phyloP scores from a whole-genome alignment of 75 land plant species.

The Isoetes taiwanensis region DNA sequence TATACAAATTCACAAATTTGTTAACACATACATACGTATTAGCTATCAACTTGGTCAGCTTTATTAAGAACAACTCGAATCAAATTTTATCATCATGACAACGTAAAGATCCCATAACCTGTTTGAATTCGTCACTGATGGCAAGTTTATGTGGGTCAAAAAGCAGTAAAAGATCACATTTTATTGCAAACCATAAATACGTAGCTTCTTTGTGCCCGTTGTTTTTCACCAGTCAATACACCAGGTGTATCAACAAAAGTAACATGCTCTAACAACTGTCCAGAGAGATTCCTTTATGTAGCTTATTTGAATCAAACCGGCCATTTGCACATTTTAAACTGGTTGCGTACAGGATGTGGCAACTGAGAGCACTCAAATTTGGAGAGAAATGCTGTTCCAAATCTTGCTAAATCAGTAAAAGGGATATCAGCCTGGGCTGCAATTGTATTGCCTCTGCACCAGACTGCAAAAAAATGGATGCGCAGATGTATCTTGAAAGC shows the following conservation, averaged over 20 bases:
- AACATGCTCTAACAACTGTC: conserved; percentile 78
- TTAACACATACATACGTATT: conserved; percentile 39
- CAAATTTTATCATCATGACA: conserved; percentile 92
- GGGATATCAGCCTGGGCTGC: conserved; percentile 98
- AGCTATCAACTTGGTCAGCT: conserved; percentile 95
- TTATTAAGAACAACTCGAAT: conserved; percentile 80
- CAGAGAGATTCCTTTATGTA: too few relatives aligned
- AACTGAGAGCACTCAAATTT: conserved; percentile 94
- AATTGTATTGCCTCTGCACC: conserved; percentile 90
- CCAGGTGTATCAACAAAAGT: conserved; percentile 97
- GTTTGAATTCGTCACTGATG: conserved; percentile 94
- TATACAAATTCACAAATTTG: background rate
- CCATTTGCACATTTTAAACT: too few relatives aligned
- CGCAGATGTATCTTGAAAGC: too few relatives aligned
- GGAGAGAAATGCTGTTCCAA: conserved; percentile 84
- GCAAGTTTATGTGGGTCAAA: conserved; percentile 98
- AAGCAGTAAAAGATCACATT: conserved; percentile 80
- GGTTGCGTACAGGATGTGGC: conserved; percentile 78
- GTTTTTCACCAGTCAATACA: conserved; percentile 94
- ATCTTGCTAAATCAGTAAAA: conserved; percentile 67
- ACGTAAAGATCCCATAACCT: conserved; percentile 74
- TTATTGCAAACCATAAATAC: conserved; percentile 98
- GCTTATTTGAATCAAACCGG: too few relatives aligned
- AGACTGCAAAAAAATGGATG: too few relatives aligned
- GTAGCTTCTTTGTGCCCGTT: conserved; percentile 83